Conservation (phyloP, 2,329 filamentous ascomycete species). For the Stemphylium beticola region DNA sequence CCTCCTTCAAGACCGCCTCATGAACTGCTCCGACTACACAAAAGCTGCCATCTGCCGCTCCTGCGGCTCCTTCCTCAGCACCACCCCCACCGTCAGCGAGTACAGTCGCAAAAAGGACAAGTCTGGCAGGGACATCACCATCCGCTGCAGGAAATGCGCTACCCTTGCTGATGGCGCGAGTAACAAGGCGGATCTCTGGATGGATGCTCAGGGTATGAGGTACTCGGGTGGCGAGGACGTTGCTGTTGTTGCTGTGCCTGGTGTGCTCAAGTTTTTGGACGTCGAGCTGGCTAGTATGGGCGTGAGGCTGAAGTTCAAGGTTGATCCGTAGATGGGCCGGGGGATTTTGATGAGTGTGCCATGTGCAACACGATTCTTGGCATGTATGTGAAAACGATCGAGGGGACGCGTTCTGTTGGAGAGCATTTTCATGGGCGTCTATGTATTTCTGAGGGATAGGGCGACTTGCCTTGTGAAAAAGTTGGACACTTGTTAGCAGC, state of each 20-base stretch:
- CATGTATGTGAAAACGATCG: no score
- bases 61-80: slow-evolving; percentile 90
- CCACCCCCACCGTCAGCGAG: slow-evolving; percentile 73
- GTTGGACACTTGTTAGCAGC: no score
- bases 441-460: no score
- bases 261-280: slow-evolving; percentile 90
- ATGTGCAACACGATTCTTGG: no score
- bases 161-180: slow-evolving; percentile 52
- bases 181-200: slow-evolving; percentile 79
- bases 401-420: no score
- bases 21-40: slow-evolving; percentile 96
- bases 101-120: slow-evolving; percentile 65
- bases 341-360: no score
- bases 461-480: no score
- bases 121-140: slow-evolving; percentile 69
- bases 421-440: no score
- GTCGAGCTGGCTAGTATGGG: slow-evolving; percentile 97
- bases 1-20: slow-evolving; percentile 88
- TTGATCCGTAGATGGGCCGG: slow-evolving; percentile 58
- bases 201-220: slow-evolving; percentile 82
- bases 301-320: slow-evolving; percentile 89
- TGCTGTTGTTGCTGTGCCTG: slow-evolving; percentile 88
- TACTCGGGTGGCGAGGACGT: slow-evolving; percentile 91
- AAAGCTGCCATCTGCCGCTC: slow-evolving; percentile 86
- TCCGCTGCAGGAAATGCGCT: slow-evolving; percentile 82